Percentiles rank a stretch among this genome's conserved stretches.
Conservation (phyloP, 2,329 filamentous ascomycete species). For the Hypoxylon sp. region DNA sequence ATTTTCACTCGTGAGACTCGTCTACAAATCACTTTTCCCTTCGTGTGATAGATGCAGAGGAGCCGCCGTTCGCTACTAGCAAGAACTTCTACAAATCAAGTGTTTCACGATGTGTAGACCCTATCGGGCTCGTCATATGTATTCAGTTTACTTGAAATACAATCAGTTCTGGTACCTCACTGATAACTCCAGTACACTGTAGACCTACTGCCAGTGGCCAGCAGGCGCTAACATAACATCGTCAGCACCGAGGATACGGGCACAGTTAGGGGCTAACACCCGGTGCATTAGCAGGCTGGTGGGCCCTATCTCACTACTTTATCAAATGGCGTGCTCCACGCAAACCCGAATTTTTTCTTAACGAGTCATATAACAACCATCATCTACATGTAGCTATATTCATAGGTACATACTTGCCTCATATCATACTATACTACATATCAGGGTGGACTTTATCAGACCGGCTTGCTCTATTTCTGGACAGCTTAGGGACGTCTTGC, state of each 20-base stretch:
- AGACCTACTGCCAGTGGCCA: too few species aligned
- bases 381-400: not conserved
- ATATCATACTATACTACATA: not conserved
- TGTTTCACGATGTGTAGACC: too few species aligned
- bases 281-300: constrained; percentile 19
- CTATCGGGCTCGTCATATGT: too few species aligned
- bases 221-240: not conserved
- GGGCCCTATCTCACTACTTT: constrained; percentile 10
- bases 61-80: too few species aligned
- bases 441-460: not conserved
- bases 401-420: not conserved
- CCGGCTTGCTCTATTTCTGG: not conserved
- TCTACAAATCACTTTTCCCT: too few species aligned
- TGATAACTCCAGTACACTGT: not conserved
- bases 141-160: not conserved
- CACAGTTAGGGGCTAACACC: constrained; percentile 13
- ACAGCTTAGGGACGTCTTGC: too few species aligned
- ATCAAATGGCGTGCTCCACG: constrained; percentile 30
- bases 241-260: not conserved
- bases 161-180: not conserved
- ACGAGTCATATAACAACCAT: too few species aligned
- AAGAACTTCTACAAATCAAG: too few species aligned
- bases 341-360: constrained; percentile 20
- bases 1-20: too few species aligned
- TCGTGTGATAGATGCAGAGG: too few species aligned